Evolutionary conservation across 345 rosid species (phyloP).

Genomic region (Sisymbrium altissimum): DNA sequence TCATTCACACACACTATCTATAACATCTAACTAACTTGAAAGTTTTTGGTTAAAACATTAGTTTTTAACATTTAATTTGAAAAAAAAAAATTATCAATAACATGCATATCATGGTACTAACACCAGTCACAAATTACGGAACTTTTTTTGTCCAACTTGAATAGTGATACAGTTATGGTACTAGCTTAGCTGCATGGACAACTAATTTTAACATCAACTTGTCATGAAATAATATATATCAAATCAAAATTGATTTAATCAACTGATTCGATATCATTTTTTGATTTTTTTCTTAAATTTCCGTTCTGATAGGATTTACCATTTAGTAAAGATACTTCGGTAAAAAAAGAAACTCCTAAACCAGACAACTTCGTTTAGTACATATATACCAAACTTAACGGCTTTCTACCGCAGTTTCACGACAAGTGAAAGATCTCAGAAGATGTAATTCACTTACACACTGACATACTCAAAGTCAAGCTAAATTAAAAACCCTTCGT

Average conservation of each 20-base stretch:
- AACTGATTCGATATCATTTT: background rate
- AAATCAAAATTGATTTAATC: background rate
- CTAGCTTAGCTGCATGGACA: background rate
- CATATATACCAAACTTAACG: background rate
- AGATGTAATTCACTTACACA: conserved; percentile 20
- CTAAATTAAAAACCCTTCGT: conserved; percentile 28
- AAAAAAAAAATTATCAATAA: background rate
- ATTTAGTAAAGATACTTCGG: background rate
- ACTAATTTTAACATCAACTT: background rate
- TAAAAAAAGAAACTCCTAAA: background rate
- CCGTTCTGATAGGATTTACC: background rate
- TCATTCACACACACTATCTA: background rate
- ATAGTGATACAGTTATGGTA: background rate
- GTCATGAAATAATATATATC: background rate
- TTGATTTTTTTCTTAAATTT: background rate
- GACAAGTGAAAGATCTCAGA: conserved; percentile 14
- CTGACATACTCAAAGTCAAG: conserved; percentile 9
- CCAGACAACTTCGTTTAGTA: background rate
- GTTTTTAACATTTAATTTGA: background rate
- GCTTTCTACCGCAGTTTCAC: conserved; percentile 4
- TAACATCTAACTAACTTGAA: background rate
- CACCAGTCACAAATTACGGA: background rate
- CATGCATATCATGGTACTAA: background rate
- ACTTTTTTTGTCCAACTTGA: background rate
- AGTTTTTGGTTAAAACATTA: background rate